Evolutionary conservation across 345 rosid genomes (phyloP), one percentile per base, ranked within the genome.

Genomic region (Zanthoxylum bungeanum): DNA sequence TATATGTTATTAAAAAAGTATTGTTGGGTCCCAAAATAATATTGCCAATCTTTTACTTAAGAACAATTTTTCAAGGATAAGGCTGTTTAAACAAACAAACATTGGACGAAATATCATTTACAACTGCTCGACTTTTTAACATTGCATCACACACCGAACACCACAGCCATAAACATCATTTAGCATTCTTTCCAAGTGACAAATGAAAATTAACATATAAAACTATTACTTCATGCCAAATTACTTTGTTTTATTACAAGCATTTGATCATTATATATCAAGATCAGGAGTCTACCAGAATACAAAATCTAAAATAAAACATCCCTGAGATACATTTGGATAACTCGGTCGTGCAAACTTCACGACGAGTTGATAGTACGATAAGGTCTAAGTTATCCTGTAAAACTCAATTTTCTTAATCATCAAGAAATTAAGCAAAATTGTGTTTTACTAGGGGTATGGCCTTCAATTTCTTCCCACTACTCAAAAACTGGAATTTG

Each of bases 401-500:
- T 4, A 57, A 6, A 33, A 11, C 34, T 19, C 19, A 19, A 28
- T 57, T 69, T 68, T 69, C 53, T 3, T 57, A 28, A 19, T 69
- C 30, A n/a, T 57, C 60, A 30, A 12, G 60, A 67, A 51, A 8
- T 47, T 52, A 5, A 51, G 40, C 16, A 2, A 21, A 46, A 30
- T 19, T n/a, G 27, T 28, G 24, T n/a, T 64, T 64, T 47, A 65
- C 21, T 3, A 51, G 60, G 19, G 22, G 2, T n/a, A n/a, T n/a
- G n/a, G n/a, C 64, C 19, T 22, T 59, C 24, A 30, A 39, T 39
- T 60, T 25, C 57, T 31, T 8, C 36, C 34, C 44, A 47, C 33
- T 72, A 71, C 50, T 74, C 75, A 27, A 77, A n/a, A 80, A 68
- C 81, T 83, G 66, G 89, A 81, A 66, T 76, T 85, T 14, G 93